phyloP scores from a whole-genome alignment of 2,329 filamentous ascomycete genomes.

The Penicillium digitatum region DNA sequence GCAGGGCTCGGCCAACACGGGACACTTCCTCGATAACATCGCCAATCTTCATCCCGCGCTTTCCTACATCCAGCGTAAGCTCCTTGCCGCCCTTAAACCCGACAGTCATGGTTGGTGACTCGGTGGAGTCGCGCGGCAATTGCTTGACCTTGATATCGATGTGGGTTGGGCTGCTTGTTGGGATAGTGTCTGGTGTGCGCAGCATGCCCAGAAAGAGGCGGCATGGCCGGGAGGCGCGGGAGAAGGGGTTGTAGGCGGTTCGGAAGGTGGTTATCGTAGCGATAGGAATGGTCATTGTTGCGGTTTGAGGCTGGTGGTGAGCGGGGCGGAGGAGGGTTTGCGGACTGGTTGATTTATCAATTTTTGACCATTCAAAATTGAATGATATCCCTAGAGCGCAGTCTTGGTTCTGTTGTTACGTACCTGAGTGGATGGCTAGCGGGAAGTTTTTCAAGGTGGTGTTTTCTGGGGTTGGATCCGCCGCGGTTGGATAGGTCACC shows the following conservation, averaged over 20 bases:
- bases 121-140: slow-evolving; percentile 64
- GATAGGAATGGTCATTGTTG: slow-evolving; percentile 38
- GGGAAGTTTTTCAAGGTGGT: slow-evolving; percentile 15
- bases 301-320: not conserved
- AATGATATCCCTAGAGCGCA: not conserved
- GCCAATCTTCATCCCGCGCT: slow-evolving; percentile 74
- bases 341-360: not conserved
- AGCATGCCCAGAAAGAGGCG: slow-evolving; percentile 83
- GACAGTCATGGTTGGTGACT: slow-evolving; percentile 65
- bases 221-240: slow-evolving; percentile 70
- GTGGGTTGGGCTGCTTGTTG: slow-evolving; percentile 67
- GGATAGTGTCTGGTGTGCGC: slow-evolving; percentile 73
- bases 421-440: slow-evolving; percentile 6
- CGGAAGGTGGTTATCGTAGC: slow-evolving; percentile 65
- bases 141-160: slow-evolving; percentile 77
- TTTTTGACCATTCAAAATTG: not conserved
- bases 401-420: not conserved
- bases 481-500: not conserved
- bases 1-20: slow-evolving; percentile 76
- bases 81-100: slow-evolving; percentile 97
- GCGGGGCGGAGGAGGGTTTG: not conserved
- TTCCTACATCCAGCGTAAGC: slow-evolving; percentile 74
- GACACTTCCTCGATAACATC: slow-evolving; percentile 85
- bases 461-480: not conserved
- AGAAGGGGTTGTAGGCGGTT: slow-evolving; percentile 91